Evolutionary conservation across 2,329 filamentous ascomycete genomes (phyloP).

Genomic region (Pleurostoma richardsiae): DNA sequence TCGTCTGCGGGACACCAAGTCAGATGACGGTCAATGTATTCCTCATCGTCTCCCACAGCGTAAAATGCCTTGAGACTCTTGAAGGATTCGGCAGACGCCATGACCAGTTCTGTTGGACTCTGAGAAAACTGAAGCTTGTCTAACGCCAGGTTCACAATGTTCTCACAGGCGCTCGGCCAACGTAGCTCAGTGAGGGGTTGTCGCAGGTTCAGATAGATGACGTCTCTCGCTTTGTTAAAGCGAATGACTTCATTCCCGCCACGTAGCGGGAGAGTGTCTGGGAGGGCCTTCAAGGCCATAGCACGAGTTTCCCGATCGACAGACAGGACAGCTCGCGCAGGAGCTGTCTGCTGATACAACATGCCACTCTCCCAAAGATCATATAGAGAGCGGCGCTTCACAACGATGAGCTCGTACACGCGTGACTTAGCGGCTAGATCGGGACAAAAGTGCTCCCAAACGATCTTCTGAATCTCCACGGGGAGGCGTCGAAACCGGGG

Average conservation of each 20-base stretch:
- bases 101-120: too few relatives aligned
- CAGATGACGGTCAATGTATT: slow-evolving; percentile 7
- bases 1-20: slow-evolving; percentile 25
- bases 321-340: slow-evolving; percentile 22
- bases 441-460: slow-evolving; percentile 27
- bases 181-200: neutral
- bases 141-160: neutral
- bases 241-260: slow-evolving; percentile 16
- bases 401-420: slow-evolving; percentile 16
- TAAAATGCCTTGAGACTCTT: neutral
- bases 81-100: too few relatives aligned
- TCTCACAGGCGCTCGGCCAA: neutral
- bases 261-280: slow-evolving; percentile 24
- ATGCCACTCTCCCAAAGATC: slow-evolving; percentile 1
- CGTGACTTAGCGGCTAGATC: slow-evolving; percentile 18
- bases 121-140: slow-evolving; percentile 5
- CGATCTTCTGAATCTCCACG: slow-evolving; percentile 23
- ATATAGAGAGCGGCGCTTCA: slow-evolving; percentile 6
- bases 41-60: neutral
- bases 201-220: slow-evolving; percentile 18
- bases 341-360: slow-evolving; percentile 20
- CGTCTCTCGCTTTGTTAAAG: slow-evolving; percentile 24
- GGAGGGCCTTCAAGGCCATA: slow-evolving; percentile 22
- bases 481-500: slow-evolving; percentile 22
- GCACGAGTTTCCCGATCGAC: slow-evolving; percentile 28